phyloP scores from a whole-genome alignment of 176 grass and related monocot species.

The Eremochloa ophiuroides region DNA sequence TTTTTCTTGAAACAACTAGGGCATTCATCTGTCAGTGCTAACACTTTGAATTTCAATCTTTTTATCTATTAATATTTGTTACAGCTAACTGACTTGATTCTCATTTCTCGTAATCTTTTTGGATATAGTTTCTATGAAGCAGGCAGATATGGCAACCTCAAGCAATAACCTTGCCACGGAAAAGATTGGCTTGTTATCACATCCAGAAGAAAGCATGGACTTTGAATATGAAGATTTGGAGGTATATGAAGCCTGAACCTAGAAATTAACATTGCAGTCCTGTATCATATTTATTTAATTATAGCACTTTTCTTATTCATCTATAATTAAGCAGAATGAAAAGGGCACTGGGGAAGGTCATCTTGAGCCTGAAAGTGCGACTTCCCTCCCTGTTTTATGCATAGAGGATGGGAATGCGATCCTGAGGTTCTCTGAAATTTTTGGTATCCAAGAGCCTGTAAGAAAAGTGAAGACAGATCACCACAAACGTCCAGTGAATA shows the following conservation, averaged over 20 bases:
- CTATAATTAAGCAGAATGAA: slow-evolving; percentile 52
- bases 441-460: slow-evolving; percentile 70
- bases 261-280: background rate
- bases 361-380: slow-evolving; percentile 33
- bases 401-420: slow-evolving; percentile 76
- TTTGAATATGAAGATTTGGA: slow-evolving; percentile 41
- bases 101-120: slow-evolving; percentile 28
- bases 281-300: background rate
- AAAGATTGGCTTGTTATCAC: slow-evolving; percentile 23
- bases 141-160: slow-evolving; percentile 26
- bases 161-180: slow-evolving; percentile 6
- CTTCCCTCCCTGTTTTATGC: slow-evolving; percentile 83
- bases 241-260: slow-evolving; percentile 20
- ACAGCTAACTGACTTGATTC: background rate
- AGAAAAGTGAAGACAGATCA: slow-evolving; percentile 58
- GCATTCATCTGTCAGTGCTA: background rate
- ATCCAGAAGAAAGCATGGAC: slow-evolving; percentile 40
- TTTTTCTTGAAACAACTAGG: slow-evolving; percentile 18
- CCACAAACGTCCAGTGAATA: slow-evolving; percentile 52
- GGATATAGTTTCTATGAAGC: slow-evolving; percentile 41
- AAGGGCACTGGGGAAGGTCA: slow-evolving; percentile 44
- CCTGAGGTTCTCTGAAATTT: slow-evolving; percentile 95
- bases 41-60: slow-evolving; percentile 8
- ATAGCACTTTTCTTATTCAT: background rate
- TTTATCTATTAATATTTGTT: slow-evolving; percentile 12